A percentile compares a stretch with the other conserved stretches of the same genome.
Conservation (phyloP, 305 asterid genomes). For the Fraxinus dipetala region DNA sequence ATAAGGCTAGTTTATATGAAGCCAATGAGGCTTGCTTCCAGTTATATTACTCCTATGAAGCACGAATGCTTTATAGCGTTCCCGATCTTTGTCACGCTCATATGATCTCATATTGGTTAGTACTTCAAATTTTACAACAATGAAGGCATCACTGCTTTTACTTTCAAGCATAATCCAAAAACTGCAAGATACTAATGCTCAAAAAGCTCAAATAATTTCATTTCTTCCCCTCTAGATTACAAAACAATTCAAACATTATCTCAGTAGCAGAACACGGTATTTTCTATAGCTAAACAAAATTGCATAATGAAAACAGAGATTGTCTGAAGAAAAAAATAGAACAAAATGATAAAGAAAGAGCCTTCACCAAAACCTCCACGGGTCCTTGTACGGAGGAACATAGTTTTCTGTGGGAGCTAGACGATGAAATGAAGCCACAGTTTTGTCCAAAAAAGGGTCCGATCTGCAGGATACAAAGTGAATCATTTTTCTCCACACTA, state of each 20-base stretch:
- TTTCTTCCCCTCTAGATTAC: background rate
- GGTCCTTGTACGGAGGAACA: conserved; percentile 90
- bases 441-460: conserved; percentile 59
- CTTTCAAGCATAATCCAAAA: background rate
- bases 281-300: background rate
- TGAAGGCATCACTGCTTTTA: background rate
- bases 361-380: conserved; percentile 91
- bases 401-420: conserved; percentile 76
- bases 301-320: background rate
- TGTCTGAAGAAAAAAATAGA: background rate
- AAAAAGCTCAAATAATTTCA: background rate
- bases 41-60: too few species aligned
- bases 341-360: background rate
- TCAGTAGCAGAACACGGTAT: background rate
- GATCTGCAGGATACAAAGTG: conserved; percentile 50
- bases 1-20: too few species aligned
- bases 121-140: background rate
- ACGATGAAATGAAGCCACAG: conserved; percentile 71
- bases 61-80: too few species aligned
- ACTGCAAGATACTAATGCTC: background rate
- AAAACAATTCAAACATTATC: background rate
- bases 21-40: too few species aligned
- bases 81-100: background rate
- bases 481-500: background rate
- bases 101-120: background rate